These are phyloP conservation scores for Saposhnikovia divaricata DNA, from an alignment of 129 eudicot species.

Conservation along the genomic window DNA sequence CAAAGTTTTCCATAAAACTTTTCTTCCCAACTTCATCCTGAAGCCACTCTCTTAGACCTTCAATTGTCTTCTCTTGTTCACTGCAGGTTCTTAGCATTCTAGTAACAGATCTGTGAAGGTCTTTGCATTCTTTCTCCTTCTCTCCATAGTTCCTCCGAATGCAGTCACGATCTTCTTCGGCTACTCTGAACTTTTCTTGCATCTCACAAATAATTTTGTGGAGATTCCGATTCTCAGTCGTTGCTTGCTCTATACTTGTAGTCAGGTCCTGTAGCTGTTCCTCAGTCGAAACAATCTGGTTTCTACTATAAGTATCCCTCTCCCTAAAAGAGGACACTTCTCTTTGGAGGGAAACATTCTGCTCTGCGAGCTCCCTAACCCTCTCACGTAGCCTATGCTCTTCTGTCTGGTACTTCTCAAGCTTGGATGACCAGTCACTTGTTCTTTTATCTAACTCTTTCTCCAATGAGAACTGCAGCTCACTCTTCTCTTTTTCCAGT, in stretches of 20 bases:
- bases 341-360: conserved; percentile 86
- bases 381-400: conserved; percentile 91
- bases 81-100: conserved; percentile 59
- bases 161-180: conserved; percentile 56
- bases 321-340: conserved; percentile 71
- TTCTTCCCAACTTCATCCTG: conserved; percentile 46
- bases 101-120: conserved; percentile 57
- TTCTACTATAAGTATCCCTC: conserved; percentile 47
- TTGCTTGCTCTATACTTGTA: conserved; percentile 37
- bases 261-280: conserved; percentile 51
- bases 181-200: conserved; percentile 44
- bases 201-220: conserved; percentile 35
- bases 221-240: conserved; percentile 45
- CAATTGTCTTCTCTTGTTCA: conserved; percentile 94
- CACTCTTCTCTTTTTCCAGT: conserved; percentile 73
- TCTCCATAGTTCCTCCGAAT: conserved; percentile 51
- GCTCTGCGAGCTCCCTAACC: conserved; percentile 94
- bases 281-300: conserved; percentile 36
- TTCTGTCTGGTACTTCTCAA: conserved; percentile 76
- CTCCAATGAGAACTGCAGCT: conserved; percentile 64
- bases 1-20: conserved; percentile 25
- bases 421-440: conserved; percentile 78
- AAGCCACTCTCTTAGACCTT: conserved; percentile 55
- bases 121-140: conserved; percentile 82
- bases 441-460: conserved; percentile 89